phyloP scores from a whole-genome alignment of 768 basidiomycete species.

The Leccinum ochraceum region DNA sequence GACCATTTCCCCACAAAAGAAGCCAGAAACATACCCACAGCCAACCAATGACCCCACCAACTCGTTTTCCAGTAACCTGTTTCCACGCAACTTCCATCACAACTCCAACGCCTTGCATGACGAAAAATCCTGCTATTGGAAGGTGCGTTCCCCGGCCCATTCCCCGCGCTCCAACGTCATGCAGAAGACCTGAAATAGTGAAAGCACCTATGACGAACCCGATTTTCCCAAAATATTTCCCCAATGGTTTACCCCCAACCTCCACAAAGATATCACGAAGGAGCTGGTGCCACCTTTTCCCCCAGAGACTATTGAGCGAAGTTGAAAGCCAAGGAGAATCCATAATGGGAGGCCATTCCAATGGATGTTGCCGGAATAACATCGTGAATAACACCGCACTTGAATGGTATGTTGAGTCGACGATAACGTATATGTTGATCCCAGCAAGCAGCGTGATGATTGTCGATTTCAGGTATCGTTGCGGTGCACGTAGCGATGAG shows the following conservation, averaged over 20 bases:
- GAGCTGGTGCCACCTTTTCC: conserved; percentile 64
- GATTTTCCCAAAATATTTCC: conserved; percentile 44
- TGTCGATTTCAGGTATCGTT: conserved; percentile 44
- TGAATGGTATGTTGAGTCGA: conserved; percentile 46
- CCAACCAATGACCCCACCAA: conserved; percentile 50
- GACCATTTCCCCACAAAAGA: conserved; percentile 44
- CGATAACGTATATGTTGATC: conserved; percentile 43
- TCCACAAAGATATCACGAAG: conserved; percentile 59
- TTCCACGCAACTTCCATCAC: conserved; percentile 51
- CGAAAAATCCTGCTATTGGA: conserved; percentile 50
- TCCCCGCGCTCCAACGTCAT: conserved; percentile 58
- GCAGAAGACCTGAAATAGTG: conserved; percentile 57
- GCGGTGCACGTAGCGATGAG: conserved; percentile 31
- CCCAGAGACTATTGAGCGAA: conserved; percentile 47
- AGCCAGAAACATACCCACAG: conserved; percentile 55
- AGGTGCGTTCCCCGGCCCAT: conserved; percentile 48
- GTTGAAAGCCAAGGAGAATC: conserved; percentile 55
- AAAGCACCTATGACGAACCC: conserved; percentile 61
- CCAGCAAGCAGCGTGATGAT: conserved; percentile 45
- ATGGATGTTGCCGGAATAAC: conserved; percentile 48
- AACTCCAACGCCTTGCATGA: conserved; percentile 56
- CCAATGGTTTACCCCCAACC: conserved; percentile 49
- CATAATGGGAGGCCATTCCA: conserved; percentile 67
- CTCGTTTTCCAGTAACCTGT: conserved; percentile 41
- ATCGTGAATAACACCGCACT: conserved; percentile 44